Base-by-base conservation (phyloP, 768 basidiomycete species). In the Phlebiopsis flavidoalba region DNA sequence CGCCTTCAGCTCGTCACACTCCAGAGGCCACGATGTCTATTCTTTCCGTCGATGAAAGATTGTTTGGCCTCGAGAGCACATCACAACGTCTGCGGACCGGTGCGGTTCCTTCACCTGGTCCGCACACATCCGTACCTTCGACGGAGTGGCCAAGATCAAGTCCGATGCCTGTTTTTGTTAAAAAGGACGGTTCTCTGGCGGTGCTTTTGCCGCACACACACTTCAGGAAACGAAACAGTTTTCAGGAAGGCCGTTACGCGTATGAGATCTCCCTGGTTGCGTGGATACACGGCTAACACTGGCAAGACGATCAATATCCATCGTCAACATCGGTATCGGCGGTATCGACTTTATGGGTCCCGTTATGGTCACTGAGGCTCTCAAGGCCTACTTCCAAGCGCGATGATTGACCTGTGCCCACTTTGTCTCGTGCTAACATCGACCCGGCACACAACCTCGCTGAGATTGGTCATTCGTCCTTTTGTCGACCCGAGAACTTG, bases 271-370 rank as follows among this genome's bases (percentile, higher is more conserved):
- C n/a, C n/a, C n/a, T 61, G 97, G 96, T n/a, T 31, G 79, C 79
- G 59, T 97, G 95, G 94, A 98, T n/a, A n/a, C n/a, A 90, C 75
- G 97, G 97, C 15, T 98, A 97, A n/a, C 79, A 97, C 95, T 1
- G 96, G 97, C 47, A 97, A 98, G 78, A 70, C 84, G 10, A 98
- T 99, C 80, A 84, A 87, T 69, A 88, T n/a, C 93, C 52, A 87
- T 99, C 75, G 95, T 99, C 72, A 98, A 98, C 79, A 97, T 99
- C 67, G 97, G 97, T 62, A 99, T 99, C 72, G 97, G 97, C 58
- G 97, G 97, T 55, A 97, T 95, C 37, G 97, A 99, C 74, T 31
- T 31, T n/a, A 80, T 99, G 56, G 96, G 96, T 17, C 97, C 96
- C 15, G 95, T 98, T 68, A 99, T 99, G 97, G 95, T 98, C 61